Base-by-base conservation (phyloP, 768 basidiomycete genomes). In the Termitomyces sp. region DNA sequence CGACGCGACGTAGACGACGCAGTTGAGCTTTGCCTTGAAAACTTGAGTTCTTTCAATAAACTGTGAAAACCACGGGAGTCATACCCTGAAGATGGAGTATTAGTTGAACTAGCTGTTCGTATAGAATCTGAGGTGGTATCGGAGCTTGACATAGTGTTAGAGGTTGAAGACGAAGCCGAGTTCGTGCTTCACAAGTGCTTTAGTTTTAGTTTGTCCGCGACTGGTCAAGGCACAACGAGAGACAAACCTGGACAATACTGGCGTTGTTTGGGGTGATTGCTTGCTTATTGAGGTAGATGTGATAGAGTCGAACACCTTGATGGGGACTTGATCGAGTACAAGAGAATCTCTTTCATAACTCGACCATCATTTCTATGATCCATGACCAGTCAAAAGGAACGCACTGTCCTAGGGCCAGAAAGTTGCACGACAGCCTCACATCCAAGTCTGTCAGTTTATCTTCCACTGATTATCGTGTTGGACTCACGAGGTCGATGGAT, bases 401-500 rank as follows among this genome's bases (percentile, higher is more conserved):
- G 14, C 14, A 57, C 56, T 5, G 0, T 33, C n/a, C 3, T n/a
- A 4, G 33, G 38, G 51, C 56, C 26, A 38, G 33, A 14, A 57
- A 24, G 16, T 5, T 6, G 18, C 51, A 57, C 4, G 16, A 13
- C 1, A 30, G 1, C 33, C 56, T 57, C 38, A 35, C 5, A 24
- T 30, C 1, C 0, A 8, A 38, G 20, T 52, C 40, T 46, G 18
- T 44, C 40, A 52, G 18, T 44, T 7, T 30, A 33, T 30, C 16
- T 11, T 41, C 41, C 51, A 36, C n/a, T 11, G n/a, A 50, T 22
- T 13, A 51, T 45, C 22, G 5, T 41, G 18, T 26, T 30, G n/a
- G 18, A 52, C 56, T 57, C 43, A 57, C 56, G n/a, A n/a, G n/a
- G n/a, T n/a, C n/a, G 56, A 5, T 20, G n/a, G 5, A n/a, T 40